phyloP scores from a whole-genome alignment of 1,284 basidiomycete species.

The Sphaerobolus stellatus region DNA sequence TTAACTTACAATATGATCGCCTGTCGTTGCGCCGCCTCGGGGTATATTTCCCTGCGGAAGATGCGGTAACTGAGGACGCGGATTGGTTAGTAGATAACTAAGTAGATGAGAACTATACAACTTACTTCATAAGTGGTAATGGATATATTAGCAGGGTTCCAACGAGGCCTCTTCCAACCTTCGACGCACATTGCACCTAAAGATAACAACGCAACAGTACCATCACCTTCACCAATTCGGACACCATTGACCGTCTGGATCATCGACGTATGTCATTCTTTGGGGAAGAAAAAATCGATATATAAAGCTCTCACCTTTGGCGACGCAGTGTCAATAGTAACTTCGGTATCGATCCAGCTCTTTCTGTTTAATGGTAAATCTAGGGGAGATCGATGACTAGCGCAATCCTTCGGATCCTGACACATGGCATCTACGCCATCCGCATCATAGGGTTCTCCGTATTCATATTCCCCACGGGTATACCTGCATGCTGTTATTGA shows the following conservation, averaged over 20 bases:
- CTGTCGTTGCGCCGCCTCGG: slow-evolving; percentile 87
- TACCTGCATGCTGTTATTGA: slow-evolving; percentile 49
- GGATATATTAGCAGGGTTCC: slow-evolving; percentile 91
- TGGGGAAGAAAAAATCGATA: too few relatives aligned
- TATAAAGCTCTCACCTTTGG: slow-evolving; percentile 51
- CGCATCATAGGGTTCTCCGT: slow-evolving; percentile 53
- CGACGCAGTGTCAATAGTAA: slow-evolving; percentile 59
- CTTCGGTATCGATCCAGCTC: slow-evolving; percentile 83
- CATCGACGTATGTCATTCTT: slow-evolving; percentile 1
- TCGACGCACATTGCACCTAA: slow-evolving; percentile 94
- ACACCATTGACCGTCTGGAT: slow-evolving; percentile 74
- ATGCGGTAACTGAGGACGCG: slow-evolving; percentile 86
- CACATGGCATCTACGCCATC: slow-evolving; percentile 49
- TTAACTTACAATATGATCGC: slow-evolving; percentile 68
- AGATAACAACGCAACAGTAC: slow-evolving; percentile 88
- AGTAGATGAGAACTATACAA: slow-evolving; percentile 8
- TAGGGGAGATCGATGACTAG: slow-evolving; percentile 46
- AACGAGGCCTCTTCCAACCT: slow-evolving; percentile 88
- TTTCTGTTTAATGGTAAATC: slow-evolving; percentile 60
- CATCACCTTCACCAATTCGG: slow-evolving; percentile 92
- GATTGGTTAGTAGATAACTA: background rate
- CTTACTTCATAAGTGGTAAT: slow-evolving; percentile 84
- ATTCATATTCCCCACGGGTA: slow-evolving; percentile 65
- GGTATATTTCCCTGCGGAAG: slow-evolving; percentile 73
- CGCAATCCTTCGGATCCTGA: slow-evolving; percentile 37